A percentile compares a stretch with the other conserved stretches of the same genome.
phyloP scores from a whole-genome alignment of 2,329 filamentous ascomycete genomes.

The Penicillium sp. region DNA sequence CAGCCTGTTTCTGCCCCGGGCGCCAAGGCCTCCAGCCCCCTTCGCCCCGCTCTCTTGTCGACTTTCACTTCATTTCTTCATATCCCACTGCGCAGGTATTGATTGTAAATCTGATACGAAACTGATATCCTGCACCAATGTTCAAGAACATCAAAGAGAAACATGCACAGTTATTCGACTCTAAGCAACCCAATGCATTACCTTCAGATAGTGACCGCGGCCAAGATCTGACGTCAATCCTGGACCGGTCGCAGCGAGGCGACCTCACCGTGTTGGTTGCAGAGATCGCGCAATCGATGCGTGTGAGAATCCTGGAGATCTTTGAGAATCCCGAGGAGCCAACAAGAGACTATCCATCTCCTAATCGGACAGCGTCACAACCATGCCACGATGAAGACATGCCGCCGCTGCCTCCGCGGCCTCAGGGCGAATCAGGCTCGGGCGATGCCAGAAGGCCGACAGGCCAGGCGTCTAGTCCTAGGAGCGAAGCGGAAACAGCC shows the following conservation, averaged over 20 bases:
- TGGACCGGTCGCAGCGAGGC: conserved; percentile 42
- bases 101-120: not conserved
- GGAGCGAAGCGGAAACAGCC: conserved; percentile 27
- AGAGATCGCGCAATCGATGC: conserved; percentile 42
- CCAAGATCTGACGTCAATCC: conserved; percentile 43
- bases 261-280: conserved; percentile 44
- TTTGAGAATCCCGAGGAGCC: conserved; percentile 31
- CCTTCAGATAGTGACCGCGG: conserved; percentile 25
- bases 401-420: conserved; percentile 14
- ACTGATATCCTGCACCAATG: conserved; percentile 16
- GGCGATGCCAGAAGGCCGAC: not conserved
- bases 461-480: conserved; percentile 1
- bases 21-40: too few relatives aligned
- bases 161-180: conserved; percentile 30
- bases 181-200: conserved; percentile 23
- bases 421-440: not conserved
- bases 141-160: conserved; percentile 37
- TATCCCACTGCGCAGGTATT: not conserved
- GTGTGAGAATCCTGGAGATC: conserved; percentile 36
- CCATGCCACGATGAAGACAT: conserved; percentile 26
- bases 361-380: not conserved
- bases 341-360: conserved; percentile 3
- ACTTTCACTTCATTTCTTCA: not conserved
- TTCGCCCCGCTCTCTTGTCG: too few relatives aligned
- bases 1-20: too few relatives aligned